A percentile compares a stretch with the other conserved stretches of the same genome.
phyloP scores from a whole-genome alignment of 176 grass and related monocot species.

The Ampelocalamus luodianensis region DNA sequence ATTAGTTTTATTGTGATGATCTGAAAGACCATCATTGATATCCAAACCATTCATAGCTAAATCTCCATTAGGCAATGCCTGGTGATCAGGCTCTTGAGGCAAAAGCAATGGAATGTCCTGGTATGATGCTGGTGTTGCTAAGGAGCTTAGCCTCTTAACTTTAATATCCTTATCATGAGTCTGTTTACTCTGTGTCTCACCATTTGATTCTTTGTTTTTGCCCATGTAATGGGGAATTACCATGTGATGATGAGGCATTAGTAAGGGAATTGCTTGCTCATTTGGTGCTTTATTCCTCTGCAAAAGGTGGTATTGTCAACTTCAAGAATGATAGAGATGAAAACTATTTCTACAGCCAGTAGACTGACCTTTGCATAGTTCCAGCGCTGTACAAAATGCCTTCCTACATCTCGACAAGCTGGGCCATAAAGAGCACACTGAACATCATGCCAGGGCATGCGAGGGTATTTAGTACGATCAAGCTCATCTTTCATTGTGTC shows the following conservation, averaged over 20 bases:
- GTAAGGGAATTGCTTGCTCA: constrained; percentile 76
- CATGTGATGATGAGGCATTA: constrained; percentile 92
- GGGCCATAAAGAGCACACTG: constrained; percentile 87
- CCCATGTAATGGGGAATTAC: constrained; percentile 93
- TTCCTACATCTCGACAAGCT: constrained; percentile 76
- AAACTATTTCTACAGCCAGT: constrained; percentile 7
- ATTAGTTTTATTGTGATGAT: constrained; percentile 40
- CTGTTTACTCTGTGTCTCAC: constrained; percentile 35
- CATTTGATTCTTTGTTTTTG: constrained; percentile 50
- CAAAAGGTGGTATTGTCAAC: constrained; percentile 37
- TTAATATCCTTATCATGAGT: constrained; percentile 36
- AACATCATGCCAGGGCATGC: constrained; percentile 94
- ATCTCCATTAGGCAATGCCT: constrained; percentile 47
- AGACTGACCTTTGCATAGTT: constrained; percentile 77
- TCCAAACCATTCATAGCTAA: constrained; percentile 38
- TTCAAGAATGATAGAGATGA: constrained; percentile 20
- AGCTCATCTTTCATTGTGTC: constrained; percentile 88
- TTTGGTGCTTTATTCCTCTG: constrained; percentile 88
- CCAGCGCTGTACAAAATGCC: constrained; percentile 94
- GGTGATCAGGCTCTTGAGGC: constrained; percentile 59
- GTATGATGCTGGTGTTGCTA: constrained; percentile 49
- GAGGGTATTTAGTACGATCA: constrained; percentile 82
- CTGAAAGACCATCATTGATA: constrained; percentile 35
- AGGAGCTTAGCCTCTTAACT: constrained; percentile 43
- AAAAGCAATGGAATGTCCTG: constrained; percentile 86